phyloP scores from a whole-genome alignment of 306 rosid species.

The Arachis stenosperma region DNA sequence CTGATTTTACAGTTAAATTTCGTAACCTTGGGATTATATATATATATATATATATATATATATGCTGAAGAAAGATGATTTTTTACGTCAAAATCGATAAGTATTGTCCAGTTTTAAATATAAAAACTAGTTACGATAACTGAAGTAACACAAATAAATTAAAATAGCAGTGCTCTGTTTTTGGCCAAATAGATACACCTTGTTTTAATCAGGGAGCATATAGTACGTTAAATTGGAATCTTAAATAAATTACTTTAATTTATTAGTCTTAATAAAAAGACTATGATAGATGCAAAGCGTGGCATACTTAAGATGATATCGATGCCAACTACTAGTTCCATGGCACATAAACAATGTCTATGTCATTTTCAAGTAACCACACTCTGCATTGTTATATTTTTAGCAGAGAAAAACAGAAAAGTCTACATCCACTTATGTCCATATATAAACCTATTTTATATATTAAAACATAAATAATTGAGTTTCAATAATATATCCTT shows the following conservation, averaged over 20 bases:
- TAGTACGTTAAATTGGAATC: neutral
- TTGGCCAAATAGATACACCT: neutral
- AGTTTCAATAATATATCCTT: neutral
- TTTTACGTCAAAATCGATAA: too few relatives aligned
- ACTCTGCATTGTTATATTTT: neutral
- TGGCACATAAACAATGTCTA: neutral
- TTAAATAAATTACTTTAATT: neutral
- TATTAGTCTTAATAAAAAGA: slow-evolving; percentile 2
- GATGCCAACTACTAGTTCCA: slow-evolving; percentile 23
- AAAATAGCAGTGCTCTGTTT: neutral
- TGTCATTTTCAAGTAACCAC: slow-evolving; percentile 34
- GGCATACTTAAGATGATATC: slow-evolving; percentile 29
- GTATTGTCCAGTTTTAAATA: neutral
- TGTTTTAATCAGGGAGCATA: neutral
- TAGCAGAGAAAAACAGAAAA: neutral
- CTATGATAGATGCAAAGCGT: slow-evolving; percentile 10
- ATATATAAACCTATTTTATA: neutral
- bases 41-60: too few relatives aligned
- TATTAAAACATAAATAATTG: neutral
- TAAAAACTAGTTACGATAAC: neutral
- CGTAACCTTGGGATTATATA: too few relatives aligned
- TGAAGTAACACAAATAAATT: neutral
- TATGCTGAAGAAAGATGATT: too few relatives aligned
- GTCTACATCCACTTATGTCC: neutral
- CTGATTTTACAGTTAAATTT: too few relatives aligned